Conservation (phyloP, 768 basidiomycete genomes). For the Tylopilus plumbeoviolaceoides region DNA sequence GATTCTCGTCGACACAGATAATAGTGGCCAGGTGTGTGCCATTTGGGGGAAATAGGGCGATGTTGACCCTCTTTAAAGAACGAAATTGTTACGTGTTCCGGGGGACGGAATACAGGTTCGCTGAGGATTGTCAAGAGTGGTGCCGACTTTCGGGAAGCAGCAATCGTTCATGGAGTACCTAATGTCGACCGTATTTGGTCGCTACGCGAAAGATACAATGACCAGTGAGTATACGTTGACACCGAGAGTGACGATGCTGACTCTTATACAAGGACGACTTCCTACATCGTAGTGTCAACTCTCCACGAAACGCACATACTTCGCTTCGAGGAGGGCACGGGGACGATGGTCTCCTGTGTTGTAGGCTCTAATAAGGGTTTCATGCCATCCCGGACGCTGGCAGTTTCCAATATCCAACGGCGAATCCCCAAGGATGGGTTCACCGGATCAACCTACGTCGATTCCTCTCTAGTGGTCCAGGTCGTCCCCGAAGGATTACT, state of each 20-base stretch:
- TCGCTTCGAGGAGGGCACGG: slow-evolving; percentile 36
- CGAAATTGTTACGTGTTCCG: slow-evolving; percentile 86
- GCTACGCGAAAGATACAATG: slow-evolving; percentile 43
- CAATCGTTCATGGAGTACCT: slow-evolving; percentile 51
- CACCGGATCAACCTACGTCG: slow-evolving; percentile 30
- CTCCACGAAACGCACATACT: slow-evolving; percentile 52
- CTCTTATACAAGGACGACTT: slow-evolving; percentile 40
- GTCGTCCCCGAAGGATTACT: slow-evolving; percentile 57
- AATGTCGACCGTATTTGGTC: slow-evolving; percentile 63
- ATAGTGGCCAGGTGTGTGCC: slow-evolving; percentile 58
- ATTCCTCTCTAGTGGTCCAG: slow-evolving; percentile 64
- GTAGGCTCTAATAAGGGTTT: slow-evolving; percentile 49
- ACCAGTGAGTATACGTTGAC: slow-evolving; percentile 39
- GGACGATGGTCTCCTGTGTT: slow-evolving; percentile 16
- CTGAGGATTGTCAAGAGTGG: slow-evolving; percentile 77
- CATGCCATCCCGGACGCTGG: slow-evolving; percentile 53
- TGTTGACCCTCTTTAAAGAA: slow-evolving; percentile 37
- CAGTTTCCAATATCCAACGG: slow-evolving; percentile 53
- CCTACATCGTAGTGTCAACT: slow-evolving; percentile 60
- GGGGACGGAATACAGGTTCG: slow-evolving; percentile 71
- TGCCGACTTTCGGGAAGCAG: slow-evolving; percentile 70
- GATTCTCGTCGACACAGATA: slow-evolving; percentile 66
- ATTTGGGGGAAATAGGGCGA: background rate
- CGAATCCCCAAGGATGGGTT: slow-evolving; percentile 13
- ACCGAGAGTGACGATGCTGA: background rate